Evolutionary conservation across 305 asterid genomes (phyloP).

Genomic region (Rubia balearica): DNA sequence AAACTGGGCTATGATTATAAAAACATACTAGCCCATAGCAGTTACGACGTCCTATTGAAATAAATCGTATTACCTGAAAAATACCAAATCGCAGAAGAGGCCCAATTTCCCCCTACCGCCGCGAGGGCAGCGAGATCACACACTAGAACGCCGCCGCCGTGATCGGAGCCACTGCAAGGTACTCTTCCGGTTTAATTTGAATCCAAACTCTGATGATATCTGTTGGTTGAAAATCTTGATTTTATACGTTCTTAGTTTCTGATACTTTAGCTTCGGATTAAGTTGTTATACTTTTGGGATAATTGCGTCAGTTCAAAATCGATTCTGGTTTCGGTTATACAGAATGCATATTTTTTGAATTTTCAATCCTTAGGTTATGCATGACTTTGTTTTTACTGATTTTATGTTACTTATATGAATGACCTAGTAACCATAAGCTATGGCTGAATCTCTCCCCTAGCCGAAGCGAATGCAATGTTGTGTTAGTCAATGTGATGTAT

Average conservation of each 20-base stretch:
- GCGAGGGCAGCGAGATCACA: neutral
- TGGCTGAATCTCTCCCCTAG: neutral
- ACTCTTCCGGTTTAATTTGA: neutral
- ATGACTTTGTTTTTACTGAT: neutral
- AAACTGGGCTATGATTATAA: neutral
- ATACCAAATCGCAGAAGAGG: neutral
- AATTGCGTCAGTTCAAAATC: neutral
- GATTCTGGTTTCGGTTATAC: neutral
- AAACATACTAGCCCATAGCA: neutral
- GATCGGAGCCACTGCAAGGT: neutral
- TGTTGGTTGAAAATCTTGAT: neutral
- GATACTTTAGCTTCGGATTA: neutral
- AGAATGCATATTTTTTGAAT: neutral
- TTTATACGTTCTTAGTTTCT: neutral
- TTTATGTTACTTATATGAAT: neutral
- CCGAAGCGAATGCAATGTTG: neutral
- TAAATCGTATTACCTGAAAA: neutral
- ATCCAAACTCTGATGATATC: neutral
- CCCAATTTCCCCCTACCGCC: neutral
- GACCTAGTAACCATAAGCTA: neutral
- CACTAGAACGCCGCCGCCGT: neutral
- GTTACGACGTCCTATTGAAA: neutral
- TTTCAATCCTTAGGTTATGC: neutral
- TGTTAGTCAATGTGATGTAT: neutral
- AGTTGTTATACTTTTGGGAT: neutral